Base-by-base conservation (phyloP, 2,329 filamentous ascomycete species). In the Monosporascus sp. region DNA sequence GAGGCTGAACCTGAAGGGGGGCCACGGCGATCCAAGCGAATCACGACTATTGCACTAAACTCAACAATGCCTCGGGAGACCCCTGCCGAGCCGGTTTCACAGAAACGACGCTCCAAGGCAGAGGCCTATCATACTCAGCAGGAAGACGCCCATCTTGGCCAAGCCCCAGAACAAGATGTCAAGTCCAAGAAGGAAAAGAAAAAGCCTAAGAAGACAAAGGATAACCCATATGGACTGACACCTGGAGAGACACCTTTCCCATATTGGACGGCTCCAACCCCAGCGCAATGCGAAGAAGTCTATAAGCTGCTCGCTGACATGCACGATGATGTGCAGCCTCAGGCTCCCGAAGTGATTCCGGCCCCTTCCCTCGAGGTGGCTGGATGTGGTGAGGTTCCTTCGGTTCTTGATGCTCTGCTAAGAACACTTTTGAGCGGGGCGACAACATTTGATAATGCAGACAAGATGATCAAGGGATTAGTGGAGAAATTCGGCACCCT, bases 251-350 rank as follows among this genome's bases (percentile, higher is more conserved):
- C 83, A 1, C 90, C 89, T 0, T 95, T 87, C 58, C 87, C 88
- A 0, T 75, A 86, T 53, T 87, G 82, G 67, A 61, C 68, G 3
- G 79, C 77, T 52, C 90, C 90, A 0, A 91, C 86, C 0, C 63
- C 76, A 0, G 80, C 84, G 49, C 83, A 89, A 60, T 92, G 89
- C 64, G 77, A 86, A 57, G 78, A 87, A 61, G 87, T 93, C 5
- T 81, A 84, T 52, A 72, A 75, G 1, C 73, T 93, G 2, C 78
- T 95, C 0, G 79, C 83, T 1, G 74, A 76, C 14, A 67, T 83
- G 0, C 89, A 95, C 62, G 88, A 87, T 2, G 76, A 82, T 51
- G 78, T 87, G 16, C 74, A 74, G 47, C 77, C 80, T 8, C 51
- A 60, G 26, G 52, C 62, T 1, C 90, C 90, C 0, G 74, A 81